Percentiles rank a stretch among this genome's conserved stretches.
Evolutionary conservation across 768 basidiomycete species (phyloP).

Genomic region (Saitozyma podzolica): DNA sequence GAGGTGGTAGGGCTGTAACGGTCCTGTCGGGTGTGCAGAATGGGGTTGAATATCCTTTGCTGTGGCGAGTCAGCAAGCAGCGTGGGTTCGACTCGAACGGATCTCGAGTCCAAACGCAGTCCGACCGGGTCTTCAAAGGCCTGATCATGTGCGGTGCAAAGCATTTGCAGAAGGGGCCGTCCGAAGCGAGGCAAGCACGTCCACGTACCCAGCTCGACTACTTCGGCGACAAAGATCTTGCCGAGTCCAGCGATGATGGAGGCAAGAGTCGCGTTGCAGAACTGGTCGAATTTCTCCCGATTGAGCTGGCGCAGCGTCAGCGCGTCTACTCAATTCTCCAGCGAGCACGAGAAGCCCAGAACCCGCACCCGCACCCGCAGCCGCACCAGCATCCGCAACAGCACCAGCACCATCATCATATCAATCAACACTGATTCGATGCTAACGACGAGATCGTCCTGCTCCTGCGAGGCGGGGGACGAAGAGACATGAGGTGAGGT

Average conservation of each 20-base stretch:
- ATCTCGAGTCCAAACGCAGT: no score
- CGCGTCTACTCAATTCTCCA: no score
- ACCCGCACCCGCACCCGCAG: no score
- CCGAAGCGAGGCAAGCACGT: no score
- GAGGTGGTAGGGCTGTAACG: slow-evolving; percentile 39
- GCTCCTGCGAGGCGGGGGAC: background rate
- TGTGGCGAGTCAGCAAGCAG: slow-evolving; percentile 9
- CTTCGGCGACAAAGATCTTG: slow-evolving; percentile 44
- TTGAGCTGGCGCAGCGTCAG: slow-evolving; percentile 24
- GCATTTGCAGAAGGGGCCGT: no score
- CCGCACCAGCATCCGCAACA: no score
- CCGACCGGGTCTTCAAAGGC: no score
- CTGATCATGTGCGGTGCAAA: no score
- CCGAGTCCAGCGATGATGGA: slow-evolving; percentile 35
- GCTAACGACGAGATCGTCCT: no score
- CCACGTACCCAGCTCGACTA: slow-evolving; percentile 44
- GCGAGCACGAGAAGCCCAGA: no score
- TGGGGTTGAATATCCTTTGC: slow-evolving; percentile 39
- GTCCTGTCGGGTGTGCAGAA: slow-evolving; percentile 31
- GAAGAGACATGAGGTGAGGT: background rate
- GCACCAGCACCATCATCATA: background rate
- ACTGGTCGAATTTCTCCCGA: slow-evolving; percentile 39
- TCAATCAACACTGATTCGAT: no score
- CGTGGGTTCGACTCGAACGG: no score
- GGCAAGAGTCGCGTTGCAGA: slow-evolving; percentile 14